Evolutionary conservation across 768 basidiomycete genomes (phyloP), one percentile per base, ranked within the genome.

Genomic region (Tephrocybe sp.): DNA sequence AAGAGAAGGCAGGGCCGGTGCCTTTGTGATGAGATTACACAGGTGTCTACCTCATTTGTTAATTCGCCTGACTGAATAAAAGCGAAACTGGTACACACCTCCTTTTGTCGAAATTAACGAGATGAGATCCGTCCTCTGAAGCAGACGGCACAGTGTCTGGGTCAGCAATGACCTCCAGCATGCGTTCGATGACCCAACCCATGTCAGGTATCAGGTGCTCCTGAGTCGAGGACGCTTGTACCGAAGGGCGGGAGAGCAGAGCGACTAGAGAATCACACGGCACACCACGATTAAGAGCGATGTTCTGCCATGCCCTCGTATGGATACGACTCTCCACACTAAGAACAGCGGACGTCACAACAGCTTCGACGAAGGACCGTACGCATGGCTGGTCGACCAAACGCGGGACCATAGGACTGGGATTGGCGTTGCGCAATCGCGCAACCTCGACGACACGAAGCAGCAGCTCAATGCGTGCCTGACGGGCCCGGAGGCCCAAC

Each of bases 101-200:
- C 55, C 91, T 78, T 61, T 93, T 93, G 55, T 91, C 85, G 57
- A 91, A 82, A 61, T 91, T 92, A 39, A 93, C 77, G 33, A 92
- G 76, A 33, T 71, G 76, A 38, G 77, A 75, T 32, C 74, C 74
- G 54, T 82, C 81, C 32, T 77, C 75, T n/a, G 70, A 63, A 1
- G 73, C 62, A 13, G 81, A 74, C 41, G 82, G 78, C 7, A 89
- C 67, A 13, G 83, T 73, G 62, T 93, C 89, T 3, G 89, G 84
- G 45, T 83, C 77, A 22, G 84, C 82, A 52, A 92, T 79, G 41
- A 92, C 73, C 63, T 92, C 91, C 32, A 92, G 68, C 67, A 92
- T 79, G 39, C 89, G 79, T 64, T 93, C 91, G 51, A 93, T 63
- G 34, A 92, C 68, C 89, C 90, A 93, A 9, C 87, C 88, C 56